These are phyloP conservation scores for Myxozyma vanderwaltii DNA, from an alignment of 805 yeast genomes.

Conservation along the genomic window DNA sequence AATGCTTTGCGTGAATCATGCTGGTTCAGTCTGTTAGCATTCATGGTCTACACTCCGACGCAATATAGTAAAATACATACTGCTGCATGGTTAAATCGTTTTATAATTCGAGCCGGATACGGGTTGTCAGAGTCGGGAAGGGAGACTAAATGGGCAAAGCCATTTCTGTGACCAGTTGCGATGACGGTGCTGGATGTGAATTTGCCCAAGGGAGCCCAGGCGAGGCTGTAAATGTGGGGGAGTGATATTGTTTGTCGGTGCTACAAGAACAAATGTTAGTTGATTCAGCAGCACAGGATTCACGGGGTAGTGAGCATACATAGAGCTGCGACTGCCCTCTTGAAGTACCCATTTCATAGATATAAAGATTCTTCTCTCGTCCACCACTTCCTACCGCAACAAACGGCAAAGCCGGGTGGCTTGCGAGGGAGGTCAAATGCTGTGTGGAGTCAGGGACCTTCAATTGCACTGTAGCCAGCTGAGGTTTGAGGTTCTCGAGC, in stretches of 20 bases:
- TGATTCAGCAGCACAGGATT: background rate
- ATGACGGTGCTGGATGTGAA: constrained; percentile 50
- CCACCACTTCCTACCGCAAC: constrained; percentile 62
- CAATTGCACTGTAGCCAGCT: constrained; percentile 39
- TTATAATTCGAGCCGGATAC: constrained; percentile 69
- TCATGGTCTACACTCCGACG: background rate
- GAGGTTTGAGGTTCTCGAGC: constrained; percentile 23
- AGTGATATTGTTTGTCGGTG: constrained; percentile 62
- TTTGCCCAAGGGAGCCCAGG: constrained; percentile 45
- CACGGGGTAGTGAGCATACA: background rate
- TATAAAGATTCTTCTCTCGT: constrained; percentile 50
- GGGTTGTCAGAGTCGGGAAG: constrained; percentile 59
- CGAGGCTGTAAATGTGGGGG: constrained; percentile 54
- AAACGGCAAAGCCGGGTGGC: constrained; percentile 44
- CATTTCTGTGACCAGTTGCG: constrained; percentile 73
- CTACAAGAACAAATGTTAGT: background rate
- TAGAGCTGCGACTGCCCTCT: constrained; percentile 21
- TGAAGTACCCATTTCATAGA: constrained; percentile 51
- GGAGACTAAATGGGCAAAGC: constrained; percentile 69
- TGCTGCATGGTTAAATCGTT: constrained; percentile 77
- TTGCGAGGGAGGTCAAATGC: constrained; percentile 44
- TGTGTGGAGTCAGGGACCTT: constrained; percentile 43
- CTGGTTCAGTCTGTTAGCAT: background rate
- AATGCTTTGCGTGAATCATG: constrained; percentile 21
- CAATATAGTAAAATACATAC: background rate